Evolutionary conservation across 2,329 filamentous ascomycete species (phyloP).

Genomic region (Aureobasidium vineae): DNA sequence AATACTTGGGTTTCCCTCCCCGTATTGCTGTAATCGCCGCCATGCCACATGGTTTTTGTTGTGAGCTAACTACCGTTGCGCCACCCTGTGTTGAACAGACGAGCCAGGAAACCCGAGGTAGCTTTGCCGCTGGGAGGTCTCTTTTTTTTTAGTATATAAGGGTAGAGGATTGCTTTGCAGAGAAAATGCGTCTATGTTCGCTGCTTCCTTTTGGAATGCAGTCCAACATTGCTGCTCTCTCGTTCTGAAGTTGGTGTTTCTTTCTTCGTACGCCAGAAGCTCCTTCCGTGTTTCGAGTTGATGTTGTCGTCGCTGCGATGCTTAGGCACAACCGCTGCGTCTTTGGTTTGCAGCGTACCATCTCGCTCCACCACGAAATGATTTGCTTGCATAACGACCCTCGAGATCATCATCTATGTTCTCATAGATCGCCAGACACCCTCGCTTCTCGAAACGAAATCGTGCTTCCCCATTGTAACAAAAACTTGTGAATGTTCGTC

Average conservation of each 20-base stretch:
- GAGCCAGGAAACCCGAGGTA: not conserved
- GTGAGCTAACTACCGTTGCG: slow-evolving; percentile 7
- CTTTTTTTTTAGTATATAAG: not conserved
- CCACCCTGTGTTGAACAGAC: slow-evolving; percentile 2
- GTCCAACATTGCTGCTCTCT: not conserved
- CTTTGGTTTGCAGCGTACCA: not conserved
- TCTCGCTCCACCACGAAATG: not conserved
- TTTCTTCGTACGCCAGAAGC: not conserved
- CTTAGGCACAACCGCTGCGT: not conserved
- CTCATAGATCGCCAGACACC: not conserved
- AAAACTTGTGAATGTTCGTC: not conserved
- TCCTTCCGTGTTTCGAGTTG: not conserved
- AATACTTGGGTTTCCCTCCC: not conserved
- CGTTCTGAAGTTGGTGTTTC: not conserved
- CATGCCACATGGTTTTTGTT: slow-evolving; percentile 7
- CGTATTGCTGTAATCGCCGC: slow-evolving; percentile 6
- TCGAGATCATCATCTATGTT: not conserved
- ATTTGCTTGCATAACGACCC: not conserved
- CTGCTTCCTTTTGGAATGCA: not conserved
- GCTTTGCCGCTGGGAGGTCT: slow-evolving; percentile 4
- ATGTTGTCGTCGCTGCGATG: not conserved
- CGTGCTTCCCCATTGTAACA: not conserved
- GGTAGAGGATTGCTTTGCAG: not conserved
- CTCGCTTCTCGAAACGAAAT: not conserved
- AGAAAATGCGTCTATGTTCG: not conserved